Base-by-base conservation (phyloP, 2,329 filamentous ascomycete genomes). In the Fusarium odoratissimum region DNA sequence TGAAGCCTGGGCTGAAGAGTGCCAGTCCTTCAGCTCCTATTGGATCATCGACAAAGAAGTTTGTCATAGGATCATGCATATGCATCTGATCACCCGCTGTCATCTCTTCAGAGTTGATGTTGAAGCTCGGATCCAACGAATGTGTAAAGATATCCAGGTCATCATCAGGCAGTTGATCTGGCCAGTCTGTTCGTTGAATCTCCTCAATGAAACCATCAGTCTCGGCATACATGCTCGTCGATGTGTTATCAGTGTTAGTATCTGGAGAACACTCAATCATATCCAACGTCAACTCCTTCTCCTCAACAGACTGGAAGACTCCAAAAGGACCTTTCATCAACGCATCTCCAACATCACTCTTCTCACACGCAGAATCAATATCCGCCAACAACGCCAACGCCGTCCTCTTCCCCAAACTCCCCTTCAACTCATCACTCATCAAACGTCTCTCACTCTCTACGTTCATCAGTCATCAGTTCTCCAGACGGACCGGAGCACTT, bases 351-450 rank as follows among this genome's bases (percentile, higher is more conserved):
- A 45, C 25, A 19, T 51, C 41, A 37, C 60, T 45, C 59, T 44
- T 79, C 56, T 65, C 80, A 54, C 58, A 74, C 1, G 68, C 75
- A n/a, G 63, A 54, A 7, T 77, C 75, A 4, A 77, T 77, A 8
- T 79, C 78, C 8, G 74, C 62, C 25, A 80, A 37, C 11, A 78
- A 56, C 16, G 74, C 69, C 6, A 70, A 52, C 10, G 76, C 68
- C 2, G 74, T 74, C n/a, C 71, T 58, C 17, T 67, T 69, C 1
- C 77, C 77, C 8, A 84, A 73, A 38, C 77, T 81, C 11, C 76
- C 76, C 3, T 79, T 76, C 11, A 84, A 71, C 71, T 80, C 75
- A n/a, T 48, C 60, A 21, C 72, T 76, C 75, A 77, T 77, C 31
- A 77, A 19, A 3, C 55, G 66, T 4, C 75, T 74, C 12, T 77